phyloP scores from a whole-genome alignment of 306 rosid species.

The Fragaria iinumae region DNA sequence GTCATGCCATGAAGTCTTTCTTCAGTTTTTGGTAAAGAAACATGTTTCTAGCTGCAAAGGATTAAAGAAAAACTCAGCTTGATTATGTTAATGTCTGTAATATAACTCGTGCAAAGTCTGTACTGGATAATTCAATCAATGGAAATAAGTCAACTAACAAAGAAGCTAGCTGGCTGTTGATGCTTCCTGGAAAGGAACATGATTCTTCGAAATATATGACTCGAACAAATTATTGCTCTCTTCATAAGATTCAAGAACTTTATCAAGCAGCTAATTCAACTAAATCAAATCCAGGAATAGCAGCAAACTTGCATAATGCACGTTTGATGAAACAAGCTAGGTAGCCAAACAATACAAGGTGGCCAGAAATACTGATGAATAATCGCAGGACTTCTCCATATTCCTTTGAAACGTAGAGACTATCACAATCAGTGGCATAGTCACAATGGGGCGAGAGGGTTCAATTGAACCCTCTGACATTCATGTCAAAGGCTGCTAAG shows the following conservation, averaged over 20 bases:
- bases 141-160: neutral
- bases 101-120: neutral
- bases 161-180: neutral
- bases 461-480: too few species aligned
- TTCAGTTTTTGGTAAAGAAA: neutral
- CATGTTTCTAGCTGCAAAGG: neutral
- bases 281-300: neutral
- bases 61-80: neutral
- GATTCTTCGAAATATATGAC: neutral
- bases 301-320: neutral
- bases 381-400: neutral
- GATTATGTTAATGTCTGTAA: neutral
- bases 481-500: too few species aligned
- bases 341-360: neutral
- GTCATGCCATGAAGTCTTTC: too few species aligned
- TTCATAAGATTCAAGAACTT: neutral
- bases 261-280: neutral
- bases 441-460: too few species aligned
- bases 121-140: neutral
- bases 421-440: neutral
- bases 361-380: neutral
- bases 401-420: neutral
- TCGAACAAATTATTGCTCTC: neutral
- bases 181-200: neutral
- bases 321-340: neutral